Conservation (phyloP, 73 alveolate genomes). For the Tetrahymena malaccensis region DNA sequence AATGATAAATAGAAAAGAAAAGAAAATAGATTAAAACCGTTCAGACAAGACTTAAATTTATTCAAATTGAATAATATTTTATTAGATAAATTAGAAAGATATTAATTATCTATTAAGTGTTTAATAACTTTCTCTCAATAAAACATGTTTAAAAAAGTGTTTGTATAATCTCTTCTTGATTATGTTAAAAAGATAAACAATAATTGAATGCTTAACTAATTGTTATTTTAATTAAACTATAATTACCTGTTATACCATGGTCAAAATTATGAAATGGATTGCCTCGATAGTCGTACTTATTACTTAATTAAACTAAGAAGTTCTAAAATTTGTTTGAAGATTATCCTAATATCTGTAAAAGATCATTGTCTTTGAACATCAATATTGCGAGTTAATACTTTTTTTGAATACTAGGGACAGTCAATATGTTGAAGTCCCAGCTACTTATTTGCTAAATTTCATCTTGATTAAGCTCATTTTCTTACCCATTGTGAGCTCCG, state of each 20-base stretch:
- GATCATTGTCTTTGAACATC: background rate
- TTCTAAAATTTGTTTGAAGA: background rate
- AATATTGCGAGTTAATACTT: background rate
- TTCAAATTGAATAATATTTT: background rate
- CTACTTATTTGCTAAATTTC: background rate
- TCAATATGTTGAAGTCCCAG: background rate
- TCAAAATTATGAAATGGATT: background rate
- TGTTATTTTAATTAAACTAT: no score
- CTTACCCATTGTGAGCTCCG: background rate
- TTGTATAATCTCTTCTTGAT: no score
- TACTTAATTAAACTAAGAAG: background rate
- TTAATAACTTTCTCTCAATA: background rate
- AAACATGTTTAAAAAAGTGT: no score
- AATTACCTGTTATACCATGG: background rate
- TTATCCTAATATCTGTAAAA: background rate
- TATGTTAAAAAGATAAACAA: no score
- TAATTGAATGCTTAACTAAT: no score
- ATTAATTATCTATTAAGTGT: background rate
- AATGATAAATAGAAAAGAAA: no score
- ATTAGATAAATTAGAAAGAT: background rate
- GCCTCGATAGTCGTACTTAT: background rate
- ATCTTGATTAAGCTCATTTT: background rate
- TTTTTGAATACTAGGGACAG: background rate
- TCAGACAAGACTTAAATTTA: no score
- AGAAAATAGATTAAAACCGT: no score